Conservation (phyloP, 2,329 filamentous ascomycete genomes). For the Penicillium thymicola region DNA sequence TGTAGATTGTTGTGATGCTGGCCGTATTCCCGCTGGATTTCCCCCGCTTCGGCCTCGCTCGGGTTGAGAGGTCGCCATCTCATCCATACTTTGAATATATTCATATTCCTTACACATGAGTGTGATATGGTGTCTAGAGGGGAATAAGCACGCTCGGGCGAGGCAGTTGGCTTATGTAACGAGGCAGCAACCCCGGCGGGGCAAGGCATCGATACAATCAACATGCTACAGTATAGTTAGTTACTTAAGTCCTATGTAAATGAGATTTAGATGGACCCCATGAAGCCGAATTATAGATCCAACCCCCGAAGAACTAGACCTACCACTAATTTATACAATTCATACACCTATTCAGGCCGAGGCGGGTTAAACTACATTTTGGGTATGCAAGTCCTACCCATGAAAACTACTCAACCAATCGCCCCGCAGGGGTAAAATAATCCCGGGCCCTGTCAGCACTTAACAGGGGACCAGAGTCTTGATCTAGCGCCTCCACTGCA, state of each 20-base stretch:
- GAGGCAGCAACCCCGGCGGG: neutral
- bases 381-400: neutral
- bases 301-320: neutral
- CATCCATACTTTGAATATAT: conserved; percentile 1
- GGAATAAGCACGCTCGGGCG: neutral
- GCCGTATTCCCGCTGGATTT: conserved; percentile 1
- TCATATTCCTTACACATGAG: neutral
- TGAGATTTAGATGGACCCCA: neutral
- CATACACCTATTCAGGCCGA: neutral
- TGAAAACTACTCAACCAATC: neutral
- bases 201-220: neutral
- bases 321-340: neutral
- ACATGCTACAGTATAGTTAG: neutral
- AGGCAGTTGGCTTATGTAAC: neutral
- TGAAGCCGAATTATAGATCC: neutral
- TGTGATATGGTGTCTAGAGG: too few species aligned
- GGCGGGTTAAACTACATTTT: neutral
- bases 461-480: conserved; percentile 12
- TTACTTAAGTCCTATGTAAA: neutral
- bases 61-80: conserved; percentile 5
- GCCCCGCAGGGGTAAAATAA: conserved; percentile 1
- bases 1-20: neutral
- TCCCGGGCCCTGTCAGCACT: conserved; percentile 17
- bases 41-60: neutral
- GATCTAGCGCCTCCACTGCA: conserved; percentile 9